Evolutionary conservation across 768 basidiomycete species (phyloP).

Genomic region (Suillus paluster): DNA sequence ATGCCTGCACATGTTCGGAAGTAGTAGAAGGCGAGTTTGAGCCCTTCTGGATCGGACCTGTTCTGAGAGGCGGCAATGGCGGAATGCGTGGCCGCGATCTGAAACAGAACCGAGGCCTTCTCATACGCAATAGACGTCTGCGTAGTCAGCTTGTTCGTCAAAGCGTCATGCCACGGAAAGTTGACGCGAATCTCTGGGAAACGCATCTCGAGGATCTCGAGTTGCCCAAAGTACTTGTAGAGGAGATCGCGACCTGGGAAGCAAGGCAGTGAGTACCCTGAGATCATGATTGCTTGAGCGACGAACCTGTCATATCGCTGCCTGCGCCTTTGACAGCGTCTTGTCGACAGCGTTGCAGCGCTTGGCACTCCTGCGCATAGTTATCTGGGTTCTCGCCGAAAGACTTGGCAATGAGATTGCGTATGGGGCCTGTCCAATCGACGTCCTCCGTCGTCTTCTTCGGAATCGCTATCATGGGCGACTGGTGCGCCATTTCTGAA

Average conservation of each 20-base stretch:
- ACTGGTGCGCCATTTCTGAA: constrained; percentile 68
- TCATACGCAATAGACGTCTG: constrained; percentile 98
- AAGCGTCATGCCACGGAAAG: constrained; percentile 97
- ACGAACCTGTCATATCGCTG: constrained; percentile 89
- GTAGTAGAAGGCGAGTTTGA: constrained; percentile 93
- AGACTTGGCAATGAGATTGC: constrained; percentile 83
- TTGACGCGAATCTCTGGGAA: constrained; percentile 97
- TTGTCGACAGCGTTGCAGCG: constrained; percentile 89
- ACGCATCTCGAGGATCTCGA: constrained; percentile 94
- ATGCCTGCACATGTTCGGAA: constrained; percentile 91
- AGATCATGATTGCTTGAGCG: background rate
- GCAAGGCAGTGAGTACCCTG: constrained; percentile 8
- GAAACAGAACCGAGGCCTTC: constrained; percentile 97
- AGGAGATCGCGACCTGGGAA: constrained; percentile 82
- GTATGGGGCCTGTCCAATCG: constrained; percentile 92
- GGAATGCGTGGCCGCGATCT: constrained; percentile 93
- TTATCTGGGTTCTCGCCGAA: constrained; percentile 93
- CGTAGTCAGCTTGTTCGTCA: constrained; percentile 90
- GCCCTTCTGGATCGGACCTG: constrained; percentile 86
- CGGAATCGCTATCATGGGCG: constrained; percentile 90
- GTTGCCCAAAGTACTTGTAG: constrained; percentile 99
- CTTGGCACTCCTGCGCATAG: constrained; percentile 82
- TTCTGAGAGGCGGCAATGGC: constrained; percentile 86
- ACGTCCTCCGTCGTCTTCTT: constrained; percentile 96
- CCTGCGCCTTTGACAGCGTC: constrained; percentile 97